A percentile compares a stretch with the other conserved stretches of the same genome.
phyloP scores from a whole-genome alignment of 1,284 basidiomycete species.

The Microbotryum intermedium region DNA sequence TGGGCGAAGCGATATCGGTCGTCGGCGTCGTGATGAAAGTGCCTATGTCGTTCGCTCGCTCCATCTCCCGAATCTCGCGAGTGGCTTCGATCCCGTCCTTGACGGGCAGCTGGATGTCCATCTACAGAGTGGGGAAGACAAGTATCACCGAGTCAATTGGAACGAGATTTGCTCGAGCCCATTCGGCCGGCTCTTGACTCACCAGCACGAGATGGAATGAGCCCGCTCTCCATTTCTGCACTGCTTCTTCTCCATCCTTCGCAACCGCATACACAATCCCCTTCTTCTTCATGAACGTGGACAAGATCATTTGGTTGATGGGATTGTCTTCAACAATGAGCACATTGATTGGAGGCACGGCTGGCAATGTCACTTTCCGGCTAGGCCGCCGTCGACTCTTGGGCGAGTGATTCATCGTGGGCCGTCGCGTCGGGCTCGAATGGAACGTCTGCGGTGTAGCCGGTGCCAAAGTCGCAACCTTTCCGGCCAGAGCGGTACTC shows the following conservation, averaged over 20 bases:
- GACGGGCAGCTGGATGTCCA: conserved; percentile 99
- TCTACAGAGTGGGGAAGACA: conserved; percentile 47
- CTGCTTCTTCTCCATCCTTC: conserved; percentile 89
- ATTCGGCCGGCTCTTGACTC: conserved; percentile 35
- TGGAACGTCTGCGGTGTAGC: not conserved
- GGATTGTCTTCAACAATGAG: conserved; percentile 97
- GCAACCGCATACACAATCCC: conserved; percentile 93
- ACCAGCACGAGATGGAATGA: conserved; percentile 94
- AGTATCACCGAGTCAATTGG: not conserved
- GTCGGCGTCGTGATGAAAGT: conserved; percentile 59
- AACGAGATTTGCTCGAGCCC: not conserved
- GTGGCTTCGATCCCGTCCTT: conserved; percentile 98
- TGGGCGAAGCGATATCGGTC: conserved; percentile 45
- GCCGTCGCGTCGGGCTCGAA: not conserved
- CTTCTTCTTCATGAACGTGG: conserved; percentile 91
- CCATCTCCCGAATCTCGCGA: conserved; percentile 83
- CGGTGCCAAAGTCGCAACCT: not conserved
- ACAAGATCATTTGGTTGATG: conserved; percentile 94
- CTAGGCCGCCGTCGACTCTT: conserved; percentile 9
- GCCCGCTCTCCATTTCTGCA: conserved; percentile 89
- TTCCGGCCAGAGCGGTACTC: not conserved
- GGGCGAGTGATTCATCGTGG: not conserved
- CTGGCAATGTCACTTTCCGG: conserved; percentile 15
- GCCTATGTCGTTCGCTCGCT: conserved; percentile 58
- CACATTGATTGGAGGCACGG: conserved; percentile 89